A percentile compares a stretch with the other conserved stretches of the same genome.
These are phyloP conservation scores for Curvularia verruculosa DNA, from an alignment of 2,329 filamentous ascomycete genomes.

Conservation along the genomic window DNA sequence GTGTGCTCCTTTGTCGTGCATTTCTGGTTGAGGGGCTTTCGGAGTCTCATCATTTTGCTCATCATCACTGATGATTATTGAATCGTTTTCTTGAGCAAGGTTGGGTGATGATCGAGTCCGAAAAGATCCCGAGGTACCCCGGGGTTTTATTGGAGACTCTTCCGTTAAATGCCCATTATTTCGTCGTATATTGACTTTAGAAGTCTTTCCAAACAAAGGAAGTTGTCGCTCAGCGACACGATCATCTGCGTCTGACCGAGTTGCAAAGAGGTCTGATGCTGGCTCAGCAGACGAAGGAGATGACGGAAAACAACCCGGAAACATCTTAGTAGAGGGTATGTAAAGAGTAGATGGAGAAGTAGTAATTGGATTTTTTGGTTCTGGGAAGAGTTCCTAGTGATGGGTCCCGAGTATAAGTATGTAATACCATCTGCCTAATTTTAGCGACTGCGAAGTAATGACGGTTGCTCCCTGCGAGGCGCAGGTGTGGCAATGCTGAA, in stretches of 20 bases:
- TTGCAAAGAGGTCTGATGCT: too few relatives aligned
- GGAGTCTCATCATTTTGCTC: neutral
- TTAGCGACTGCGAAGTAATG: neutral
- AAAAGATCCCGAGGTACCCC: too few relatives aligned
- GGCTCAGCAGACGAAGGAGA: neutral
- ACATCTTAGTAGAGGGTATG: neutral
- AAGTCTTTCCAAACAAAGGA: too few relatives aligned
- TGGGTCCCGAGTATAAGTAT: neutral
- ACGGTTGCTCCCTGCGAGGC: conserved; percentile 3
- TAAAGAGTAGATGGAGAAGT: neutral
- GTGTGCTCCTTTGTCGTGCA: neutral
- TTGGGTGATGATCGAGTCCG: neutral
- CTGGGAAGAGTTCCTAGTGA: neutral
- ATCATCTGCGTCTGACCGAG: too few relatives aligned
- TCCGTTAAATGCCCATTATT: too few relatives aligned
- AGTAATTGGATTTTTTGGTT: neutral
- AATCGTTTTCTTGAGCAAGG: neutral
- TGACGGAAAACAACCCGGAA: too few relatives aligned
- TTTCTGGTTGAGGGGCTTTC: neutral
- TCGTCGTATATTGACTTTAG: too few relatives aligned
- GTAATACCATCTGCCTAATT: neutral
- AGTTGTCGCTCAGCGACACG: too few relatives aligned
- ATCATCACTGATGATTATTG: neutral
- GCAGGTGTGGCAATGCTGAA: conserved; percentile 18
- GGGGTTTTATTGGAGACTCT: too few relatives aligned